These are phyloP conservation scores for Coniochaeta sp. DNA, from an alignment of 2,329 filamentous ascomycete genomes.

Conservation along the genomic window DNA sequence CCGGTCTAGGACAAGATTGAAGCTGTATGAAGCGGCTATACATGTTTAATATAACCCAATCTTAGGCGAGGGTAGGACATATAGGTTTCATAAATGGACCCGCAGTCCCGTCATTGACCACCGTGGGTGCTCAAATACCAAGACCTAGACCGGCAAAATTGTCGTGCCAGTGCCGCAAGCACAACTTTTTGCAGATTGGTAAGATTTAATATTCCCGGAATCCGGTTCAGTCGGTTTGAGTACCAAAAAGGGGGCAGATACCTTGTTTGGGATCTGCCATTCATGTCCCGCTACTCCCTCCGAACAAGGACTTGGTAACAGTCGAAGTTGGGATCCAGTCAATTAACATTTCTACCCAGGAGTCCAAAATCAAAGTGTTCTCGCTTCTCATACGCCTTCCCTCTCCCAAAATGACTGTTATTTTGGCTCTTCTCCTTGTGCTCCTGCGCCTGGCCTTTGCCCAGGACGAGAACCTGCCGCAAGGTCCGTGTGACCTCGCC, in stretches of 20 bases:
- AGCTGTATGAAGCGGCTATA: neutral
- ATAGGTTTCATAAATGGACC: neutral
- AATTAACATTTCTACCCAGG: neutral
- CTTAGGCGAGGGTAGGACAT: neutral
- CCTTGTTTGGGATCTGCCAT: neutral
- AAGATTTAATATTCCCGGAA: neutral
- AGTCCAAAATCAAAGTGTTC: neutral
- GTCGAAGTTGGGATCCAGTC: neutral
- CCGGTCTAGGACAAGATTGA: neutral
- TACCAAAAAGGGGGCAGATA: neutral
- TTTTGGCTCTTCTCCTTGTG: neutral
- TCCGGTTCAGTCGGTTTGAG: neutral
- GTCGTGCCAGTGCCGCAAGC: neutral
- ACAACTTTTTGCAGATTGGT: neutral
- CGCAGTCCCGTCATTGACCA: neutral
- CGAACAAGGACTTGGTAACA: neutral
- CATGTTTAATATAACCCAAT: neutral
- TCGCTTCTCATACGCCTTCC: neutral
- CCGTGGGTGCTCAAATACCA: neutral
- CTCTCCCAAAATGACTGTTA: neutral
- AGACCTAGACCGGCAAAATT: neutral
- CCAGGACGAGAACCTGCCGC: neutral
- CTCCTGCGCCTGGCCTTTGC: neutral
- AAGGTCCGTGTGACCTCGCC: neutral
- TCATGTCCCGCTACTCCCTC: neutral